Percentiles rank a stretch among this genome's conserved stretches.
Evolutionary conservation across 2,329 filamentous ascomycete species (phyloP).

Genomic region (Penicillium rolfsii): DNA sequence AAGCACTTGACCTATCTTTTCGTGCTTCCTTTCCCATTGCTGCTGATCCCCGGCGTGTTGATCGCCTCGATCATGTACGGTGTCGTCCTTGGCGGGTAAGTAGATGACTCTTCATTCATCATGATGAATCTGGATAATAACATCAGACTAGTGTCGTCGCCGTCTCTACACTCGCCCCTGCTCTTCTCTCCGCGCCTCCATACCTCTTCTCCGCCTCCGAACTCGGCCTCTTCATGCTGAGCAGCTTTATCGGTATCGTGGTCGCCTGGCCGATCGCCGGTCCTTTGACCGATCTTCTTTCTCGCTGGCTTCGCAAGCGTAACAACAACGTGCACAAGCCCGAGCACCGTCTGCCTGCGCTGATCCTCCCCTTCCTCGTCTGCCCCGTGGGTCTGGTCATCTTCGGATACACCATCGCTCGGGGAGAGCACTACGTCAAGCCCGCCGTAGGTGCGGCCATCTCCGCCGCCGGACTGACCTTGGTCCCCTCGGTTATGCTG

Average conservation of each 20-base stretch:
- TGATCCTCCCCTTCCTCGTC: slow-evolving; percentile 44
- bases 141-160: slow-evolving; percentile 23
- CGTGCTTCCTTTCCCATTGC: slow-evolving; percentile 31
- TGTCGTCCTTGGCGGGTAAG: slow-evolving; percentile 33
- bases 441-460: slow-evolving; percentile 37
- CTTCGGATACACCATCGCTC: slow-evolving; percentile 37
- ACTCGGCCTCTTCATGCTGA: slow-evolving; percentile 35
- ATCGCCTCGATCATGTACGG: slow-evolving; percentile 35
- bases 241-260: slow-evolving; percentile 45
- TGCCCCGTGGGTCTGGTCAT: slow-evolving; percentile 39
- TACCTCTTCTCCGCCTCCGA: slow-evolving; percentile 37
- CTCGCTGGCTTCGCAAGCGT: slow-evolving; percentile 38
- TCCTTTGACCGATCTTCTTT: slow-evolving; percentile 46
- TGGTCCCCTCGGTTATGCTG: slow-evolving; percentile 42
- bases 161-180: slow-evolving; percentile 34
- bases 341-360: slow-evolving; percentile 45
- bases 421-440: slow-evolving; percentile 28
- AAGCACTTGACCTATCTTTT: slow-evolving; percentile 25
- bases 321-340: slow-evolving; percentile 44
- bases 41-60: slow-evolving; percentile 30
- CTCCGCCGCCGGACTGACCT: slow-evolving; percentile 32
- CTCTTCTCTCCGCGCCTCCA: slow-evolving; percentile 36
- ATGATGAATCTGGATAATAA: neutral
- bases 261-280: slow-evolving; percentile 45
- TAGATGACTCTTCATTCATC: slow-evolving; percentile 16